Evolutionary conservation across 148 eudicot genomes (phyloP), one percentile per base, ranked within the genome.

Genomic region (Fallopia convolvulus): DNA sequence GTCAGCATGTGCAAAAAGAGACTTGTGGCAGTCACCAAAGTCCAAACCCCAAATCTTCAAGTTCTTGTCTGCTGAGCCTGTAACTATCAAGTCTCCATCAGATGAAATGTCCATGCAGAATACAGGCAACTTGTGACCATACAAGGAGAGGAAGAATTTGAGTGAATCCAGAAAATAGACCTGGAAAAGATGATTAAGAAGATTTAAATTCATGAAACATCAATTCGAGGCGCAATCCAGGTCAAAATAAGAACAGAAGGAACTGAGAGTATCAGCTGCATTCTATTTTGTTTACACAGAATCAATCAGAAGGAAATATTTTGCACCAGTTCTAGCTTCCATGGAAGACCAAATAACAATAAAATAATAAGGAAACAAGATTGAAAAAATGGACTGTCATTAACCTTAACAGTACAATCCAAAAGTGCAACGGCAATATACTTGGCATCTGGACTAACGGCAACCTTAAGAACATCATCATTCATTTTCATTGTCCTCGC

Each of bases 1-100:
- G 75, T 88, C 99, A 77, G 91, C 86, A 87, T 95, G 99, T 65
- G 99, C 97, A 82, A 95, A 95, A 65, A 95, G 77, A 40, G 99
- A 95, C 81, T 93, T 95, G 77, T 95, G 99, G 82, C 99, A 95
- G 80, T 95, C 94, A 77, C 97, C 97, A 79, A 95, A 95, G 84
- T 91, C 97, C 83, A 95, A 82, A 84, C 99, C 99, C 99, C 99
- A 95, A 56, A 95, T 95, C 85, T 91, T 95, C 80, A 95, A 72
- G 80, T 95, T 95, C 81, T 95, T 95, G 86, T 95, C 99, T 8
- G 93, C 90, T 23, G 99, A 95, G 74, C 99, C 99, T 71, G 86
- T 92, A 78, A 91, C 99, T 79, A 95, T 80, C 85, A 95, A 82
- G 80, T 88, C 97, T 55, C 97, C 99, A 77, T 95, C 99, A 56